Base-by-base conservation (phyloP, 2,329 filamentous ascomycete species). In the Dactylellina drechsleri region DNA sequence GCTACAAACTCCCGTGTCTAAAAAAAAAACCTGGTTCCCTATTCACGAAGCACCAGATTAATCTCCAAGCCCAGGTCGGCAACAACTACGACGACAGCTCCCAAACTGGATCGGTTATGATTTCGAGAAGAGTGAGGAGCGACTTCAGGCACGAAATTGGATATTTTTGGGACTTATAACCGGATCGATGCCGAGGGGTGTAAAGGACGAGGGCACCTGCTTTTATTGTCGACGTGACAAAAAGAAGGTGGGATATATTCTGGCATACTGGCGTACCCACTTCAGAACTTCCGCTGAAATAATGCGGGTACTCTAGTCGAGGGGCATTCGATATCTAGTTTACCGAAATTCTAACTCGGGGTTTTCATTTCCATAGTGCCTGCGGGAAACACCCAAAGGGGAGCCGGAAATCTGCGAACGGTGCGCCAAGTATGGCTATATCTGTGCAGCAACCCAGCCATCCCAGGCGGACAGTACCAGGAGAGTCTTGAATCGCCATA, bases 101-200 rank as follows among this genome's bases (percentile, higher is more conserved):
- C 28, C 53, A 54, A 16, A 66, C 45, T 59, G 50, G 52, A 68
- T 52, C 64, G 71, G 71, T 75, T 68, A 75, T 75, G 71, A 68
- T 75, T 68, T 75, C 71, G 71, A 75, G 71, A 74, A 67, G 47
- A 68, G 71, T 41, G 64, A 58, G 71, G 64, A 58, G 59, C 57
- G 71, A 62, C 66, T 75, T 58, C 58, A 75, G 71, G 71, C 71
- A 75, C 71, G 64, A 75, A 75, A 75, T 75, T 75, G 71, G 71
- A 67, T 75, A 75, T 60, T 58, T 52, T 47, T 47, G 54, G 64
- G 58, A 45, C 65, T 40, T 52, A 43, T 36, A 36, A 68, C 64
- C 58, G 60, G 56, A 68, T 74, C 70, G 61, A 75, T 75, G 71
- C 71, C 71, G 71, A 68, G 71, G 68, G 71, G 71, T 68, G 71